Evolutionary conservation across 768 basidiomycete genomes (phyloP).

Genomic region (Termitomyces sp.): DNA sequence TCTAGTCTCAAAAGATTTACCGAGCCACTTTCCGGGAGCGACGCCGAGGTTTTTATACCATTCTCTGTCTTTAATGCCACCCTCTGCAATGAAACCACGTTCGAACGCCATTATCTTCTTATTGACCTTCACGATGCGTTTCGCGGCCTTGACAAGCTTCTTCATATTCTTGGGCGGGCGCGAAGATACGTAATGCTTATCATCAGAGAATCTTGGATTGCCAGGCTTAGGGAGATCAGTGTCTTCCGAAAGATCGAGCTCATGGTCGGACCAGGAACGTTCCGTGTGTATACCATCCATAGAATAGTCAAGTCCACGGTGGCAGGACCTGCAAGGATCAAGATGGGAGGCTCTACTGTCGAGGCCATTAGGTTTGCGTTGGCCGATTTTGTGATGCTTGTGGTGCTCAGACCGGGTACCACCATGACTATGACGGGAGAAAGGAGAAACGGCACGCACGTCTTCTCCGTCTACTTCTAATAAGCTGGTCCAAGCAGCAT

Average conservation of each 20-base stretch:
- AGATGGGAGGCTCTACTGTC: neutral
- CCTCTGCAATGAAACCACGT: slow-evolving; percentile 73
- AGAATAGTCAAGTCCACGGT: neutral
- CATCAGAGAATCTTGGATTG: neutral
- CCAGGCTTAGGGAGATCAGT: neutral
- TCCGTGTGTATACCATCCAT: neutral
- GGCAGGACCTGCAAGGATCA: neutral
- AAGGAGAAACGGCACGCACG: neutral
- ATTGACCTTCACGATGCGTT: slow-evolving; percentile 56
- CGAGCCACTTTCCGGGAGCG: slow-evolving; percentile 83
- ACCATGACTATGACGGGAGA: slow-evolving; percentile 1
- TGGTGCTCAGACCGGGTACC: neutral
- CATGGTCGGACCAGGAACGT: neutral
- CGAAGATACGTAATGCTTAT: neutral
- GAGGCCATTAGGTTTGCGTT: neutral
- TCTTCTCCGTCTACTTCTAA: slow-evolving; percentile 20
- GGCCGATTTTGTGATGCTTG: neutral
- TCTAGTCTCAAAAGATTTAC: slow-evolving; percentile 30
- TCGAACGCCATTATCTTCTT: slow-evolving; percentile 69
- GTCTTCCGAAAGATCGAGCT: neutral
- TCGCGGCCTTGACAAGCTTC: slow-evolving; percentile 51
- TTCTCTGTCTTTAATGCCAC: slow-evolving; percentile 72
- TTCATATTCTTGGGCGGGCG: slow-evolving; percentile 17
- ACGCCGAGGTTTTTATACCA: slow-evolving; percentile 87
- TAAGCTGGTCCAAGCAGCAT: slow-evolving; percentile 28